phyloP scores from a whole-genome alignment of 306 rosid species.

The Oemleria cerasiformis region DNA sequence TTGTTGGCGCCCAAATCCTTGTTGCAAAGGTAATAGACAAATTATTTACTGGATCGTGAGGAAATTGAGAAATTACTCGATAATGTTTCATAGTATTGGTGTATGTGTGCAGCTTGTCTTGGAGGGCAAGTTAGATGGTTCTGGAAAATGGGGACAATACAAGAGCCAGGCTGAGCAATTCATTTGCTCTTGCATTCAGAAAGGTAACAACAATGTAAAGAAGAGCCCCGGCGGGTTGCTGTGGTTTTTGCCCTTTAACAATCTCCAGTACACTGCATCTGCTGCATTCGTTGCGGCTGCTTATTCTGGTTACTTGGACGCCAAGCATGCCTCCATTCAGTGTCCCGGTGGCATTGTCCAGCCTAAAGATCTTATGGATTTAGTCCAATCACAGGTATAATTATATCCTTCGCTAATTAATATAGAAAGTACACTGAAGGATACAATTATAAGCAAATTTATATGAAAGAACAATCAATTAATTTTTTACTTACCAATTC shows the following conservation, averaged over 20 bases:
- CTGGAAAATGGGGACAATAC: conserved; percentile 42
- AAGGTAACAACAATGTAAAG: conserved; percentile 30
- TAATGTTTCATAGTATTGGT: no score
- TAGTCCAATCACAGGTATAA: conserved; percentile 46
- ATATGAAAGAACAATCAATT: no score
- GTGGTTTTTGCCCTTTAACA: conserved; percentile 47
- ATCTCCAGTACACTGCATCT: conserved; percentile 49
- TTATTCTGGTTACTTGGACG: conserved; percentile 40
- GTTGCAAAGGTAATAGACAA: conserved; percentile 39
- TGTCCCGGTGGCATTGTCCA: conserved; percentile 27
- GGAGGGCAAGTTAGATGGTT: conserved; percentile 28
- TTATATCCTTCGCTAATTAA: neutral
- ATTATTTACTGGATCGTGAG: neutral
- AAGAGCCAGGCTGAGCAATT: conserved; percentile 48
- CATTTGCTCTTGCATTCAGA: conserved; percentile 51
- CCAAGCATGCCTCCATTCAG: conserved; percentile 22
- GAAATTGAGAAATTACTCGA: no score
- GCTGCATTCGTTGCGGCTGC: conserved; percentile 41
- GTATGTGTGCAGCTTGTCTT: conserved; percentile 41
- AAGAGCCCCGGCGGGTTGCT: conserved; percentile 48
- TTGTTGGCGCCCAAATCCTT: conserved; percentile 45
- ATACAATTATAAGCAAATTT: no score
- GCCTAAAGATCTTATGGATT: conserved; percentile 34
- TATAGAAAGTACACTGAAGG: no score
- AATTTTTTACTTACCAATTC: no score